phyloP scores from a whole-genome alignment of 345 rosid species.

The Aquilaria malaccensis region DNA sequence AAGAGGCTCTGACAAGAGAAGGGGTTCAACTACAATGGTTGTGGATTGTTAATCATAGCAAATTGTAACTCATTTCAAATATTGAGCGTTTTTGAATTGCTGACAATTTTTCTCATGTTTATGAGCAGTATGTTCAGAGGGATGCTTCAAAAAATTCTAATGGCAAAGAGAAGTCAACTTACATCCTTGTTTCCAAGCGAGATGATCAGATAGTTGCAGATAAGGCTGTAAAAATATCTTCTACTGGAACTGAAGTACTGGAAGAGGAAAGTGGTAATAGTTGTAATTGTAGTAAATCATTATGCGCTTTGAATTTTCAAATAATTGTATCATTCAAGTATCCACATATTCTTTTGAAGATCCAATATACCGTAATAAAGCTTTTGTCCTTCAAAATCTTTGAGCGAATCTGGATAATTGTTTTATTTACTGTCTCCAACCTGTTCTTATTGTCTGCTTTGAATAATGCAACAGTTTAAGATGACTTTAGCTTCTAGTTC shows the following conservation, averaged over 20 bases:
- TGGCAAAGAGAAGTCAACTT: constrained; percentile 43
- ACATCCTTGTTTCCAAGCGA: constrained; percentile 31
- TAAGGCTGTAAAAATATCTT: constrained; percentile 25
- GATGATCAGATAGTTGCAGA: constrained; percentile 42
- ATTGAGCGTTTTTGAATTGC: not conserved
- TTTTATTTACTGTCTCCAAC: no score
- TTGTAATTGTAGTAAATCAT: not conserved
- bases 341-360: no score
- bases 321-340: no score
- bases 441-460: no score
- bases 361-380: no score
- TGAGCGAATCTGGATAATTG: no score
- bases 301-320: no score
- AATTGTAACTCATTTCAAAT: not conserved
- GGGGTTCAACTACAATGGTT: constrained; percentile 44
- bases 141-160: constrained; percentile 29
- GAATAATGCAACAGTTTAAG: no score
- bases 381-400: no score
- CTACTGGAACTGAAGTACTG: constrained; percentile 29
- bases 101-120: constrained; percentile 10
- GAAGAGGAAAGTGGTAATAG: constrained; percentile 50
- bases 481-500: no score
- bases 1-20: constrained; percentile 53
- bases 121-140: constrained; percentile 53
- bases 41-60: not conserved